Evolutionary conservation across 1,139 yeast genomes (phyloP).

Genomic region (Wickerhamomyces sp.): DNA sequence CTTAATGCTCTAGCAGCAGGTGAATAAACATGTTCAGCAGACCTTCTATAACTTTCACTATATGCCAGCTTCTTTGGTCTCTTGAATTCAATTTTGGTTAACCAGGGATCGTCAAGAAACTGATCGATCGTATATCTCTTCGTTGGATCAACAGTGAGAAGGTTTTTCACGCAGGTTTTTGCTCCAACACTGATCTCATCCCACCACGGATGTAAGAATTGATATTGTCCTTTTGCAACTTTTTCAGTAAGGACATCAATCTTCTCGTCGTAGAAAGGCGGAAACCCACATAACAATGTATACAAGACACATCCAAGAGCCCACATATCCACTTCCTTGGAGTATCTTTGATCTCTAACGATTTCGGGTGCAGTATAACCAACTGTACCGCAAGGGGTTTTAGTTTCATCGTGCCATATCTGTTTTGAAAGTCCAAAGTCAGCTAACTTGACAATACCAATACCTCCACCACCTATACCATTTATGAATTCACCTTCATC

Average conservation of each 20-base stretch:
- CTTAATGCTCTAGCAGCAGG: slow-evolving; percentile 91
- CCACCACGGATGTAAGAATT: slow-evolving; percentile 94
- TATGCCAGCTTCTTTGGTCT: slow-evolving; percentile 17
- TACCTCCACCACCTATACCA: slow-evolving; percentile 85
- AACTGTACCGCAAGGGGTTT: slow-evolving; percentile 88
- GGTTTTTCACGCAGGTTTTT: slow-evolving; percentile 66
- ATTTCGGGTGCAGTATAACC: slow-evolving; percentile 96
- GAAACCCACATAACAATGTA: slow-evolving; percentile 89
- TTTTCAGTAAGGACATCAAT: slow-evolving; percentile 76
- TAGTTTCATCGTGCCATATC: slow-evolving; percentile 60
- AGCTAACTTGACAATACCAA: slow-evolving; percentile 81
- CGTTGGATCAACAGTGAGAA: slow-evolving; percentile 79
- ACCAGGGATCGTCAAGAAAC: slow-evolving; percentile 83
- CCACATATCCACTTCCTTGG: slow-evolving; percentile 94
- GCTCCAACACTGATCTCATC: slow-evolving; percentile 83
- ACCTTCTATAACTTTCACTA: slow-evolving; percentile 17
- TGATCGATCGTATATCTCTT: slow-evolving; percentile 75
- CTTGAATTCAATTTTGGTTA: slow-evolving; percentile 21
- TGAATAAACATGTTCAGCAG: slow-evolving; percentile 39
- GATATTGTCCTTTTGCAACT: slow-evolving; percentile 78
- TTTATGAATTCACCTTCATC: slow-evolving; percentile 85
- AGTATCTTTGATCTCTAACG: slow-evolving; percentile 77
- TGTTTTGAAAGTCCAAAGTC: slow-evolving; percentile 93
- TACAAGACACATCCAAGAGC: slow-evolving; percentile 91
- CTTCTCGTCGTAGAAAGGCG: slow-evolving; percentile 91